phyloP scores from a whole-genome alignment of 2,329 filamentous ascomycete species.

The Fusarium musae region DNA sequence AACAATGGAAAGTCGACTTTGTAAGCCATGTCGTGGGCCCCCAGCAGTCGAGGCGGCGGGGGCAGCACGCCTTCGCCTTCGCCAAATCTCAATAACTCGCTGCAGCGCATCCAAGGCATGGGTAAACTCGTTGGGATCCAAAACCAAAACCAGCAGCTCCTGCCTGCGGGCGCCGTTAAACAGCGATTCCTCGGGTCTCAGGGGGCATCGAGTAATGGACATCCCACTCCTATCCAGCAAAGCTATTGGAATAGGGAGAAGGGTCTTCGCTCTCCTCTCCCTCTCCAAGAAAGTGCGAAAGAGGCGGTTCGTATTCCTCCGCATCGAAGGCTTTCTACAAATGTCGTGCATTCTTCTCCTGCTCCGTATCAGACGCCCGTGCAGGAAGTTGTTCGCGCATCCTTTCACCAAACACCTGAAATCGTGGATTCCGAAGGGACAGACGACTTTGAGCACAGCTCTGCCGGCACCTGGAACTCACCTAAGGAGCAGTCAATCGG shows the following conservation, averaged over 20 bases:
- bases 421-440: neutral
- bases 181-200: neutral
- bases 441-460: neutral
- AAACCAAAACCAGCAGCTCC: neutral
- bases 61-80: neutral
- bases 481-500: neutral
- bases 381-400: neutral
- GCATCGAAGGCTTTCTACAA: neutral
- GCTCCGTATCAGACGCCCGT: neutral
- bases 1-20: neutral
- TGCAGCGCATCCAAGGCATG: conserved; percentile 1
- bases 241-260: neutral
- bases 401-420: neutral
- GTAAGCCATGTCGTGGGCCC: neutral
- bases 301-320: neutral
- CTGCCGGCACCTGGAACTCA: conserved; percentile 18
- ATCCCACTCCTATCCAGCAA: neutral
- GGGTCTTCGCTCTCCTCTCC: neutral
- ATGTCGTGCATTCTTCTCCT: neutral
- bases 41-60: neutral
- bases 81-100: conserved; percentile 8
- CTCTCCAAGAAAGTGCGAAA: neutral
- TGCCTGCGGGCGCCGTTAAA: conserved; percentile 1
- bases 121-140: neutral
- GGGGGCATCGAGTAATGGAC: neutral